Percentiles rank a stretch among this genome's conserved stretches.
Evolutionary conservation across 2,329 filamentous ascomycete genomes (phyloP).

Genomic region (Sphaerulina vaccinii): DNA sequence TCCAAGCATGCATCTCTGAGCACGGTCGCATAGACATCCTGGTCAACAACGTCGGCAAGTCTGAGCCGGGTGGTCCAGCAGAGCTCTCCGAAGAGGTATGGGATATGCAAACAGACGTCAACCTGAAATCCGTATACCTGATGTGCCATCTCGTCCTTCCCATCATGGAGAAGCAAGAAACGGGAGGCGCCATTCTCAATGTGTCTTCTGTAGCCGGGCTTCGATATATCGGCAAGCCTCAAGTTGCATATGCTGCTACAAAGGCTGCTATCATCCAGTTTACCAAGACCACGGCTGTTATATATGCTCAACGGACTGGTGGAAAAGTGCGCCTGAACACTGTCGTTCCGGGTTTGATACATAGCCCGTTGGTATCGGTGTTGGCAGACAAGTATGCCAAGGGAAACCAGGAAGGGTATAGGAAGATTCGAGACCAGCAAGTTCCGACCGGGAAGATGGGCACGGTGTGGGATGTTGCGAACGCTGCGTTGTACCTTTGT

Average conservation of each 20-base stretch:
- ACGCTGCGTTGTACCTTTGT: slow-evolving; percentile 57
- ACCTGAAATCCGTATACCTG: slow-evolving; percentile 57
- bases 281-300: slow-evolving; percentile 71
- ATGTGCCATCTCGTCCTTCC: slow-evolving; percentile 55
- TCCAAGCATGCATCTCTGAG: slow-evolving; percentile 53
- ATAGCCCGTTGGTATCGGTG: slow-evolving; percentile 52
- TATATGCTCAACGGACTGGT: slow-evolving; percentile 44
- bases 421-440: slow-evolving; percentile 53
- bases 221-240: slow-evolving; percentile 52
- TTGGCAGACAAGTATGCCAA: slow-evolving; percentile 48
- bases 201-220: slow-evolving; percentile 51
- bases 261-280: slow-evolving; percentile 78
- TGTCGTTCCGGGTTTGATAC: slow-evolving; percentile 57
- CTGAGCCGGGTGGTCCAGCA: slow-evolving; percentile 53
- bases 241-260: slow-evolving; percentile 63
- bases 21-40: slow-evolving; percentile 60
- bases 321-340: slow-evolving; percentile 53
- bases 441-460: slow-evolving; percentile 62
- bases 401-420: slow-evolving; percentile 52
- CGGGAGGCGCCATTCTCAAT: slow-evolving; percentile 42
- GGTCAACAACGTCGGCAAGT: slow-evolving; percentile 59
- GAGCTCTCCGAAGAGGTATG: slow-evolving; percentile 51
- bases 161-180: slow-evolving; percentile 53
- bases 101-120: slow-evolving; percentile 56
- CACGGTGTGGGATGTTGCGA: slow-evolving; percentile 59